phyloP scores from a whole-genome alignment of 1,139 yeast genomes.

The Diutina scorzettiae region DNA sequence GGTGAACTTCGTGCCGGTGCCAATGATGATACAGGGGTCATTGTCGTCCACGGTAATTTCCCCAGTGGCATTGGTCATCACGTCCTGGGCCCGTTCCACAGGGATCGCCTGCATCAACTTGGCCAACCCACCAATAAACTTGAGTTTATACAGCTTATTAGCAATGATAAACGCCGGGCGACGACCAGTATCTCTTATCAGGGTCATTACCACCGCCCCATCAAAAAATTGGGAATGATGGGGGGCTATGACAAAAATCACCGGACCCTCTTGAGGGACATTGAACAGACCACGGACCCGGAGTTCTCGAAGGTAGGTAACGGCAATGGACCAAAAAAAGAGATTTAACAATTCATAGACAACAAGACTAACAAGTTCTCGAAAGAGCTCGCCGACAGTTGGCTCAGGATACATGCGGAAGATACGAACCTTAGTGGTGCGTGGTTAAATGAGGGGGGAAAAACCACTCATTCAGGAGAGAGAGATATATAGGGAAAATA shows the following conservation, averaged over 20 bases:
- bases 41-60: conserved; percentile 26
- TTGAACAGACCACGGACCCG: conserved; percentile 28
- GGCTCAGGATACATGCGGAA: conserved; percentile 1
- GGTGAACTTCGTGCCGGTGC: conserved; percentile 38
- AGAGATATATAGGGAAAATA: too few species aligned
- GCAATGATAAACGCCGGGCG: conserved; percentile 56
- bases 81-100: conserved; percentile 64
- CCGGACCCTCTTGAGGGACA: conserved; percentile 28
- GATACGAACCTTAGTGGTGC: not conserved
- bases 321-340: conserved; percentile 25
- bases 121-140: conserved; percentile 49
- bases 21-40: conserved; percentile 26
- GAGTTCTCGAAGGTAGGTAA: conserved; percentile 33
- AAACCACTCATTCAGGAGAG: too few species aligned
- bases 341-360: conserved; percentile 24
- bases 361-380: conserved; percentile 1
- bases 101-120: conserved; percentile 53
- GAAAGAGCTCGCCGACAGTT: not conserved
- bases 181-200: conserved; percentile 20
- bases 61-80: conserved; percentile 36
- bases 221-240: conserved; percentile 37
- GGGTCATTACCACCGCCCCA: conserved; percentile 29
- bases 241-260: conserved; percentile 35
- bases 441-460: not conserved
- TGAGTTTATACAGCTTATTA: conserved; percentile 58